These are phyloP conservation scores for Aquilaria malaccensis DNA, from an alignment of 345 rosid genomes.

Conservation along the genomic window DNA sequence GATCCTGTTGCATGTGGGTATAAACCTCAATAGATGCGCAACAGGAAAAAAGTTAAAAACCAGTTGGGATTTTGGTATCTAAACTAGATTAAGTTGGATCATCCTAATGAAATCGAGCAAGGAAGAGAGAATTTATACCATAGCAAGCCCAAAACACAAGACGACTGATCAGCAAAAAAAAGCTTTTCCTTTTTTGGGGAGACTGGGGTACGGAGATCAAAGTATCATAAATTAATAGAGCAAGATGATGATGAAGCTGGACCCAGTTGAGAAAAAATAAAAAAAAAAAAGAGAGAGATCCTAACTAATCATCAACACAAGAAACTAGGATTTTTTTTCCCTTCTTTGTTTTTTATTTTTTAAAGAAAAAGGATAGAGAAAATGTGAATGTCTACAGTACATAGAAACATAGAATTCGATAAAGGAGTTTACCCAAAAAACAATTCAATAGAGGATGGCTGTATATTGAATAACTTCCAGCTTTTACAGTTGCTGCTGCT, in stretches of 20 bases:
- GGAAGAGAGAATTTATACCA: constrained; percentile 14
- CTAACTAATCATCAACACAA: constrained; percentile 2
- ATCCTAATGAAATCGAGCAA: constrained; percentile 3
- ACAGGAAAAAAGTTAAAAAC: constrained; percentile 4
- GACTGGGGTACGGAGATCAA: neutral
- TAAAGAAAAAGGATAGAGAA: constrained; percentile 5
- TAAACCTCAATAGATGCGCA: neutral
- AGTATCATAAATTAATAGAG: neutral
- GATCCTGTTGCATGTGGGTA: neutral
- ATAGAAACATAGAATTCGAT: neutral
- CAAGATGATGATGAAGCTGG: constrained; percentile 7
- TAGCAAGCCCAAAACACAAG: neutral
- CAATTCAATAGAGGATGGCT: constrained; percentile 4
- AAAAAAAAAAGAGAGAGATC: neutral
- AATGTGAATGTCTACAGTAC: neutral
- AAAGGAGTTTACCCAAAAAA: constrained; percentile 13
- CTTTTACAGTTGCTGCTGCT: neutral
- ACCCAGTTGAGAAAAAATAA: constrained; percentile 7
- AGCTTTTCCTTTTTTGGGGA: neutral
- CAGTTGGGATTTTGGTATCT: constrained; percentile 1
- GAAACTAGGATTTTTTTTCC: neutral
- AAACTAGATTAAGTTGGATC: neutral
- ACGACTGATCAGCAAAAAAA: neutral
- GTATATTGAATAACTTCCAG: constrained; percentile 9
- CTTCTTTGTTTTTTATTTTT: neutral